A percentile compares a stretch with the other conserved stretches of the same genome.
These are phyloP conservation scores for Dothiorella sarmentorum DNA, from an alignment of 2,329 filamentous ascomycete genomes.

Conservation along the genomic window DNA sequence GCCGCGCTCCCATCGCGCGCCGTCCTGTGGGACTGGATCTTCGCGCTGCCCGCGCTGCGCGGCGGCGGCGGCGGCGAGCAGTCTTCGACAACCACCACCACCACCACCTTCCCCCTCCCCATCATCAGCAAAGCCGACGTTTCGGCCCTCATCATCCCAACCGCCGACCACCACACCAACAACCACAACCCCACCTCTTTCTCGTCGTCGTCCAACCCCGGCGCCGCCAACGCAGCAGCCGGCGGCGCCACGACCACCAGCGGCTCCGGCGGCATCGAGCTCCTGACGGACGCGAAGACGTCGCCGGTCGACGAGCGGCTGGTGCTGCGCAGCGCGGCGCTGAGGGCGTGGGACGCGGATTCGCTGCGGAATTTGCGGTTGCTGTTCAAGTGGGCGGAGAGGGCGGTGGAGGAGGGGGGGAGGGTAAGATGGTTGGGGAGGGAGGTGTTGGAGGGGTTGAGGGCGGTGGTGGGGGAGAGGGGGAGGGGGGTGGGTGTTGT, in stretches of 20 bases:
- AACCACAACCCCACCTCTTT: too few species aligned
- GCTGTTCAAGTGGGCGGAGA: slow-evolving; percentile 66
- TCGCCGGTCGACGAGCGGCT: slow-evolving; percentile 71
- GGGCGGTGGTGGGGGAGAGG: slow-evolving; percentile 47
- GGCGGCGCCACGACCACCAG: slow-evolving; percentile 50
- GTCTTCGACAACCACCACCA: too few species aligned
- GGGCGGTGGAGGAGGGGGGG: slow-evolving; percentile 31
- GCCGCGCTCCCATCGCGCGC: background rate
- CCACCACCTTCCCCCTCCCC: slow-evolving; percentile 31
- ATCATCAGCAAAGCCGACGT: slow-evolving; percentile 59
- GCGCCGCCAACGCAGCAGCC: slow-evolving; percentile 42
- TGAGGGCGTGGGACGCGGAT: slow-evolving; percentile 50
- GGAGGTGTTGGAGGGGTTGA: slow-evolving; percentile 55
- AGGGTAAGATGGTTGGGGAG: slow-evolving; percentile 52
- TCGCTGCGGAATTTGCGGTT: slow-evolving; percentile 60
- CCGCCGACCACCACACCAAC: slow-evolving; percentile 30
- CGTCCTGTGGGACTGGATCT: slow-evolving; percentile 68
- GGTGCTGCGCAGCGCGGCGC: slow-evolving; percentile 49
- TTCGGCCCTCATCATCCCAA: slow-evolving; percentile 37
- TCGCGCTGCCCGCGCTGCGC: slow-evolving; percentile 56
- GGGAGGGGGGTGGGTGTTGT: slow-evolving; percentile 24
- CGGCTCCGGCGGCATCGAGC: slow-evolving; percentile 41
- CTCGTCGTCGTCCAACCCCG: background rate
- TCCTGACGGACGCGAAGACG: slow-evolving; percentile 51
- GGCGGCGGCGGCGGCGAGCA: too few species aligned